These are phyloP conservation scores for Apiotrichum sp. DNA, from an alignment of 1,284 basidiomycete genomes.

Conservation along the genomic window DNA sequence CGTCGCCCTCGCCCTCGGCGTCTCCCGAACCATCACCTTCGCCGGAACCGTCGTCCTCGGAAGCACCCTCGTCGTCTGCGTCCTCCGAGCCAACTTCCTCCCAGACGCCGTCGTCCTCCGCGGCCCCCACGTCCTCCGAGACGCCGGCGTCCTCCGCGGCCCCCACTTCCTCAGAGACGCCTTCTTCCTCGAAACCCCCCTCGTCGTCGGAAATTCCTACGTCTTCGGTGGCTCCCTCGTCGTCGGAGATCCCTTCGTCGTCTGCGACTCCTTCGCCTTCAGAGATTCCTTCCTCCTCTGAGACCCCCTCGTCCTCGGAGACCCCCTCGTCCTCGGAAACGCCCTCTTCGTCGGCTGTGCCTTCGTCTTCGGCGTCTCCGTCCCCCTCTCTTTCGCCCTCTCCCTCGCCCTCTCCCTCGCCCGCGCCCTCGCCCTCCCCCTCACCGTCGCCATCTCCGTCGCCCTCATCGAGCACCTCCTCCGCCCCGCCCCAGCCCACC, in stretches of 20 bases:
- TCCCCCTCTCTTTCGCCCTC: not conserved
- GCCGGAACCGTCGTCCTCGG: not conserved
- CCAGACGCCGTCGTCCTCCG: not conserved
- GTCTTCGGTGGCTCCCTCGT: not conserved
- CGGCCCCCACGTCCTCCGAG: not conserved
- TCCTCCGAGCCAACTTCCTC: not conserved
- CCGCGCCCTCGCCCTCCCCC: constrained; percentile 8
- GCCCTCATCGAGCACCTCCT: not conserved
- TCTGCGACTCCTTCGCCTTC: not conserved
- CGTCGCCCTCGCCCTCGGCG: too few species aligned
- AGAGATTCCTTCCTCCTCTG: not conserved
- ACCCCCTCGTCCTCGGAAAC: not conserved
- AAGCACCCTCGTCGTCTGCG: not conserved
- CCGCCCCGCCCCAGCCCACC: not conserved
- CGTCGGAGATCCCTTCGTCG: not conserved
- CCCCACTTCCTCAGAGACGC: constrained; percentile 5
- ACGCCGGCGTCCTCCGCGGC: not conserved
- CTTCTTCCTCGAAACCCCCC: constrained; percentile 7
- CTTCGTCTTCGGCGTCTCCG: not conserved
- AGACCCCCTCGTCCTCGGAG: not conserved
- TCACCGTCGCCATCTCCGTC: constrained; percentile 4
- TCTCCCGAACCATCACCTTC: not conserved
- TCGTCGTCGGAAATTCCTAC: not conserved
- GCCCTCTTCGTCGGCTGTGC: too few species aligned
- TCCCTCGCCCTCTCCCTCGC: constrained; percentile 1